These are phyloP conservation scores for Gillenia trifoliata DNA, from an alignment of 306 rosid genomes.

Conservation along the genomic window DNA sequence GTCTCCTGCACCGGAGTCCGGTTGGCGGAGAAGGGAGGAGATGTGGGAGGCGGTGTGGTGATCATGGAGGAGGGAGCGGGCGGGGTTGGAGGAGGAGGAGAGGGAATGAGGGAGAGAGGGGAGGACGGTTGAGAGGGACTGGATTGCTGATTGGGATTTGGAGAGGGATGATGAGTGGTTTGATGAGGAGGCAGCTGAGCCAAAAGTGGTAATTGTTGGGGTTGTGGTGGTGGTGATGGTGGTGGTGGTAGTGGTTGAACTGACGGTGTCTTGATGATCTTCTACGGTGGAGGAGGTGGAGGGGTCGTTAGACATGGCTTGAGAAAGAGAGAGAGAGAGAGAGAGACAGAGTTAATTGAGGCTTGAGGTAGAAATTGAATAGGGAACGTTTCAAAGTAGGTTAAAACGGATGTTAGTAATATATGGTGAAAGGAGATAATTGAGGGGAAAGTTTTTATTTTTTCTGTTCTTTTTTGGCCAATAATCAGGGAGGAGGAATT, in stretches of 20 bases:
- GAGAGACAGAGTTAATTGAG: neutral
- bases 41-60: conserved; percentile 31
- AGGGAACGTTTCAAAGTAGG: neutral
- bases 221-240: neutral
- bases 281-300: neutral
- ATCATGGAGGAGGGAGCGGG: conserved; percentile 47
- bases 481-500: neutral
- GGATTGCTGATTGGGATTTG: conserved; percentile 31
- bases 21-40: conserved; percentile 53
- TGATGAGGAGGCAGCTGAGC: neutral
- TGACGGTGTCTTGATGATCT: neutral
- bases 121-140: conserved; percentile 51
- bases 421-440: neutral
- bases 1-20: conserved; percentile 68
- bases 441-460: neutral
- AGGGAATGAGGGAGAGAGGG: conserved; percentile 28
- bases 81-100: conserved; percentile 22
- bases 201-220: neutral
- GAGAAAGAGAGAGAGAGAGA: neutral
- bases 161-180: neutral
- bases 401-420: neutral
- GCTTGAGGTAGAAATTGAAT: neutral
- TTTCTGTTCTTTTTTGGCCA: neutral
- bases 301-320: conserved; percentile 26
- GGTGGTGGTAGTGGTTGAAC: neutral